Conservation (phyloP, 2,329 filamentous ascomycete species). For the Apiospora malaysiana region DNA sequence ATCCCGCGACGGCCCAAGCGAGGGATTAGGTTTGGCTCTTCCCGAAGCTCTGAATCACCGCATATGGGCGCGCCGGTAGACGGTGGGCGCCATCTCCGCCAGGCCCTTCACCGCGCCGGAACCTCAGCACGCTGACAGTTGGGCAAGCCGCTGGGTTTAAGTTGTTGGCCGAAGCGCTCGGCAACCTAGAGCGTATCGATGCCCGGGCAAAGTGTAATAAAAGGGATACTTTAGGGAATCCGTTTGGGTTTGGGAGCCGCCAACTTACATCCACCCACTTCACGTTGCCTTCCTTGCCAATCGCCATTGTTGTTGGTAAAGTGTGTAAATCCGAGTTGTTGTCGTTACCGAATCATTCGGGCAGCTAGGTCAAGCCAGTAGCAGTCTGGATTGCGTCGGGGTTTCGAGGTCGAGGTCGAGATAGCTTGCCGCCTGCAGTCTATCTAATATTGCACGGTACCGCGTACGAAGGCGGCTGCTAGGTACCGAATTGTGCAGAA, state of each 20-base stretch:
- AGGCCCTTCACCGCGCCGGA: background rate
- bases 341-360: conserved; percentile 6
- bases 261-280: conserved; percentile 65
- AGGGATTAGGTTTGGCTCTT: background rate
- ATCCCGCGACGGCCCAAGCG: background rate
- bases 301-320: conserved; percentile 52
- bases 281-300: conserved; percentile 55
- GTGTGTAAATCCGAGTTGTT: background rate
- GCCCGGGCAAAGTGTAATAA: conserved; percentile 50
- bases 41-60: background rate
- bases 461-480: background rate
- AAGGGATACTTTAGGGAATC: conserved; percentile 7
- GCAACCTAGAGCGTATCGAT: background rate
- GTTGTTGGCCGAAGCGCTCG: background rate
- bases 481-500: background rate
- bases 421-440: background rate
- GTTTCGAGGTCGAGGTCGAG: background rate
- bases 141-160: conserved; percentile 54
- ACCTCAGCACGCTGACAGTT: background rate
- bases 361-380: background rate
- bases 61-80: background rate
- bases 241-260: conserved; percentile 16
- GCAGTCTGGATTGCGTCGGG: background rate
- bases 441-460: background rate
- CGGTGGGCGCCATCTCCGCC: background rate